Conservation (phyloP, 768 basidiomycete species). For the Asterophora parasitica region DNA sequence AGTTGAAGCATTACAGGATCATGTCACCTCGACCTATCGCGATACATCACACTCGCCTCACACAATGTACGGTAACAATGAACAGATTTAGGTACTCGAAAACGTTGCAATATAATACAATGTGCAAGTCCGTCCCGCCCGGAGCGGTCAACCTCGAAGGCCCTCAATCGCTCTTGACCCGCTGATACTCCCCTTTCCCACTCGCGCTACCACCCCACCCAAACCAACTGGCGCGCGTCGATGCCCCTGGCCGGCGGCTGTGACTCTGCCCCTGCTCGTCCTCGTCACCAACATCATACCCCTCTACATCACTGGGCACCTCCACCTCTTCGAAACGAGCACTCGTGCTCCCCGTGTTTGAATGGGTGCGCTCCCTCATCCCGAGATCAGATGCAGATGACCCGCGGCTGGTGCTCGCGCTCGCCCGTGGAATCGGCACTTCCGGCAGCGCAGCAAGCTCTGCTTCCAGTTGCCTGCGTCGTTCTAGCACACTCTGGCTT, state of each 20-base stretch:
- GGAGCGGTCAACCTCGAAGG: neutral
- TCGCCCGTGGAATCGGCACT: conserved; percentile 24
- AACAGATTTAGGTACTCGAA: too few relatives aligned
- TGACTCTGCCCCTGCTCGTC: conserved; percentile 11
- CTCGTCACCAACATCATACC: conserved; percentile 43
- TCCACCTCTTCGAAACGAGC: conserved; percentile 62
- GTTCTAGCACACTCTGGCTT: conserved; percentile 36
- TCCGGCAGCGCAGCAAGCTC: conserved; percentile 49
- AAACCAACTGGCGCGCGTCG: conserved; percentile 46
- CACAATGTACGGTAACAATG: too few relatives aligned
- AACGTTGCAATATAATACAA: too few relatives aligned
- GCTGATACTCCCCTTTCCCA: conserved; percentile 40
- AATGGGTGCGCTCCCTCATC: conserved; percentile 41
- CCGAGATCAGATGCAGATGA: conserved; percentile 19
- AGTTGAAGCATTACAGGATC: too few relatives aligned
- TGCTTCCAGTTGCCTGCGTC: conserved; percentile 49
- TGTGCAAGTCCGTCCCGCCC: too few relatives aligned
- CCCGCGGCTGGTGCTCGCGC: conserved; percentile 28
- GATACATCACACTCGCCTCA: too few relatives aligned
- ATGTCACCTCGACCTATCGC: too few relatives aligned
- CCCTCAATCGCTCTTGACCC: conserved; percentile 47
- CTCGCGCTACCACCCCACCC: conserved; percentile 39
- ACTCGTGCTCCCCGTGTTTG: conserved; percentile 30
- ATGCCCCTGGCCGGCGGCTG: conserved; percentile 18
- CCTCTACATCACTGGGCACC: conserved; percentile 67